These are phyloP conservation scores for Tremellales sp. DNA, from an alignment of 1,284 basidiomycete species.

Conservation along the genomic window DNA sequence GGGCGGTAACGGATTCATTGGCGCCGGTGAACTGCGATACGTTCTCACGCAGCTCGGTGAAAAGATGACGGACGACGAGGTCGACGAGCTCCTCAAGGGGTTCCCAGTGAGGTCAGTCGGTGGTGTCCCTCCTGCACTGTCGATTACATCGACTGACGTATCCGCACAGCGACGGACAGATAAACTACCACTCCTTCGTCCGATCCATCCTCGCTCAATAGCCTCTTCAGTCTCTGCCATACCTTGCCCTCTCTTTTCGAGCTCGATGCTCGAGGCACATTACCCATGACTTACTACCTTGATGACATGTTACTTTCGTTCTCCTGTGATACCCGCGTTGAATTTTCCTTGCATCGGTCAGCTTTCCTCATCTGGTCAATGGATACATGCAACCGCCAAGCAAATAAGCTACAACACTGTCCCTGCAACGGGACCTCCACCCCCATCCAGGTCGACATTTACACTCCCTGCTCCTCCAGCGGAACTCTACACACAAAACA, in stretches of 20 bases:
- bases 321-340: too few relatives aligned
- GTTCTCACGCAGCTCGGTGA: slow-evolving; percentile 94
- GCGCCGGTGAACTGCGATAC: slow-evolving; percentile 85
- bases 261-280: too few relatives aligned
- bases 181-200: slow-evolving; percentile 96
- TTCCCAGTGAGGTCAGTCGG: slow-evolving; percentile 41
- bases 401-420: too few relatives aligned
- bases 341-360: too few relatives aligned
- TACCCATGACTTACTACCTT: too few relatives aligned
- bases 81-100: slow-evolving; percentile 95
- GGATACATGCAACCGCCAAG: too few relatives aligned
- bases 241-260: too few relatives aligned
- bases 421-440: too few relatives aligned
- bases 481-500: slow-evolving; percentile 47
- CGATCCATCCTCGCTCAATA: slow-evolving; percentile 84
- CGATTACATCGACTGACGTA: not conserved
- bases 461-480: too few relatives aligned
- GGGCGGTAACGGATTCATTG: slow-evolving; percentile 94
- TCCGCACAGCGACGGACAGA: slow-evolving; percentile 76
- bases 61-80: slow-evolving; percentile 97
- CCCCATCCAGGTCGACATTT: too few relatives aligned
- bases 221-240: not conserved
- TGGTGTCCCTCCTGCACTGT: not conserved
- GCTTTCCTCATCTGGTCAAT: too few relatives aligned
- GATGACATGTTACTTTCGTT: too few relatives aligned